Evolutionary conservation across 139 green algal genomes (phyloP).

Genomic region (Eudorina sp.): DNA sequence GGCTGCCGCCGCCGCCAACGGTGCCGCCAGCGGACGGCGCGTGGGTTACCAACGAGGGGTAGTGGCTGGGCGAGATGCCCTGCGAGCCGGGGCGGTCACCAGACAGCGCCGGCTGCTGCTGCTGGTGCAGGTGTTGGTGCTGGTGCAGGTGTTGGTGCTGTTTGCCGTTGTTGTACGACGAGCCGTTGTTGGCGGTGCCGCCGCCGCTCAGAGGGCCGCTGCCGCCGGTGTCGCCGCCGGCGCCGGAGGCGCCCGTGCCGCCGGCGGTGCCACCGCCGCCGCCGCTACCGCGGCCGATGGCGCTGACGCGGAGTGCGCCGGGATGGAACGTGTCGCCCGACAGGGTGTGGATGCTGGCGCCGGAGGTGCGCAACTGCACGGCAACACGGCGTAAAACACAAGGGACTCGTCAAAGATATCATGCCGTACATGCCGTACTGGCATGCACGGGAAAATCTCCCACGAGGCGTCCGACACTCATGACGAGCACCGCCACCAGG

Average conservation of each 20-base stretch:
- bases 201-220: background rate
- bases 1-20: background rate
- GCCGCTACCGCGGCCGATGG: background rate
- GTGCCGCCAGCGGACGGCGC: background rate
- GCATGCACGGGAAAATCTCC: too few species aligned
- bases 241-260: background rate
- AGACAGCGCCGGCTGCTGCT: background rate
- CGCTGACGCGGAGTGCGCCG: background rate
- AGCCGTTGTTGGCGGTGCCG: conserved; percentile 25
- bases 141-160: background rate
- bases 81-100: conserved; percentile 9
- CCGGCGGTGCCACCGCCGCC: background rate
- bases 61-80: conserved; percentile 26
- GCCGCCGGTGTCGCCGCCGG: background rate
- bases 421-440: too few species aligned
- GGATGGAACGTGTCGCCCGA: conserved; percentile 18
- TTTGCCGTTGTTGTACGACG: background rate
- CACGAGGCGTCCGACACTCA: too few species aligned
- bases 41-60: background rate
- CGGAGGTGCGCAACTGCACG: conserved; percentile 13
- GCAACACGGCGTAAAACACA: too few species aligned
- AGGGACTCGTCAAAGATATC: too few species aligned
- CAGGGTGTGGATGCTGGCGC: conserved; percentile 1
- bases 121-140: background rate
- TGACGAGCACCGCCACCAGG: too few species aligned